Evolutionary conservation across 768 basidiomycete species (phyloP).

Genomic region (Boletus rufocinnamomeus): DNA sequence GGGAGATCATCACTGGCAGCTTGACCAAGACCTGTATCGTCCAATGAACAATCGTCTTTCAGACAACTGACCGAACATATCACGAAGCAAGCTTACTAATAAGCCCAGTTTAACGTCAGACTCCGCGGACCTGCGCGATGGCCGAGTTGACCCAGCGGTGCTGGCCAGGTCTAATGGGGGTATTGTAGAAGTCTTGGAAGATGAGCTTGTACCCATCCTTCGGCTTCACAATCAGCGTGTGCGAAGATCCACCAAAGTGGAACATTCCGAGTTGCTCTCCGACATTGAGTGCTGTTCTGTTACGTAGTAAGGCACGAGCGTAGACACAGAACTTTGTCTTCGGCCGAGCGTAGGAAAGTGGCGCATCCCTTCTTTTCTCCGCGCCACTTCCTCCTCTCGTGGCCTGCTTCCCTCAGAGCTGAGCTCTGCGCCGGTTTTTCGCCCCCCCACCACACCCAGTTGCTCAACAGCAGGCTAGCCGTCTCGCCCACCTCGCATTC

Average conservation of each 20-base stretch:
- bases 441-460: no score
- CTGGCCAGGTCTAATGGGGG: background rate
- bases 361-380: no score
- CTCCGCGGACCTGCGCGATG: background rate
- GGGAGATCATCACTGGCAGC: background rate
- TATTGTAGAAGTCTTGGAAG: conserved; percentile 13
- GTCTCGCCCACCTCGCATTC: no score
- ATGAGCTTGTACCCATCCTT: conserved; percentile 4
- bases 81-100: background rate
- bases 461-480: no score
- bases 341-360: no score
- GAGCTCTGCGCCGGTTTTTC: no score
- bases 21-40: background rate
- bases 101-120: background rate
- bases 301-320: no score
- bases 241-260: conserved; percentile 63
- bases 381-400: no score
- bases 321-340: no score
- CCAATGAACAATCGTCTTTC: background rate
- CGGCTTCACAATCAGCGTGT: conserved; percentile 40
- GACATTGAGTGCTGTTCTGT: no score
- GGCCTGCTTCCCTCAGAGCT: no score
- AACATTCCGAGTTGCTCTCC: conserved; percentile 47
- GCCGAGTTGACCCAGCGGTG: conserved; percentile 8
- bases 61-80: background rate